Base-by-base conservation (phyloP, 805 yeast genomes). In the Yamadazyma takamatsuzukensis region DNA sequence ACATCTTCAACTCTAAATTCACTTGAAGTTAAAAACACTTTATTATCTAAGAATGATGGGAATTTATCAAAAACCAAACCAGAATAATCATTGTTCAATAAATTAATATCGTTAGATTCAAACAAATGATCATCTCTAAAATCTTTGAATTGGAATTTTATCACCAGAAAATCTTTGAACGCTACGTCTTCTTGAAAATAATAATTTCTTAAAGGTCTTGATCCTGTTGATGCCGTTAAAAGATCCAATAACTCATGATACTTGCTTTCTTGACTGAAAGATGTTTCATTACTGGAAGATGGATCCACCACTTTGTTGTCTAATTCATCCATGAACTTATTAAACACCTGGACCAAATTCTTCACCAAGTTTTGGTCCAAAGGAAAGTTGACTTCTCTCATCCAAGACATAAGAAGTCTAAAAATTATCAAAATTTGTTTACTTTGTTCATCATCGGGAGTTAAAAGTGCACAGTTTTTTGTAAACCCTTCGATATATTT, bases 141-240 rank as follows among this genome's bases (percentile, higher is more conserved):
- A 49, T 81, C 89, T 32, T 67, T 68, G 34, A 81, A 64, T 32
- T 68, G 70, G 41, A 61, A 68, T 15, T 70, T 70, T 12, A 83
- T 61, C 4, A 81, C 72, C 18, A 64, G 58, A 46, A 78, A 80
- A 40, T 80, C 88, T 38, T 74, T 75, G 42, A 78, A 59, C 15
- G 65, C 55, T 10, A 80, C 76, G 56, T 83, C 93, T 47, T 83
- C 90, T 27, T 63, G 56, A 48, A 80, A 82, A 33, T 71, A 72
- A 35, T 76, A 72, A 2, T 52, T 46, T 52, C 90, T 66, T 6
- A 49, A 41, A 11, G 83, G 82, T 31, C 64, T 61, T 40, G 32
- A 36, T 23, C 14, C 15, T 4, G 65, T 30, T 36, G 27, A 34
- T 5, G 29, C 34, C 27, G 30, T 46, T 34, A 39, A 18, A 2